Evolutionary conservation across 1,139 yeast species (phyloP), one percentile per base, ranked within the genome.

Genomic region (Saccharomycopsis crataegensis): DNA sequence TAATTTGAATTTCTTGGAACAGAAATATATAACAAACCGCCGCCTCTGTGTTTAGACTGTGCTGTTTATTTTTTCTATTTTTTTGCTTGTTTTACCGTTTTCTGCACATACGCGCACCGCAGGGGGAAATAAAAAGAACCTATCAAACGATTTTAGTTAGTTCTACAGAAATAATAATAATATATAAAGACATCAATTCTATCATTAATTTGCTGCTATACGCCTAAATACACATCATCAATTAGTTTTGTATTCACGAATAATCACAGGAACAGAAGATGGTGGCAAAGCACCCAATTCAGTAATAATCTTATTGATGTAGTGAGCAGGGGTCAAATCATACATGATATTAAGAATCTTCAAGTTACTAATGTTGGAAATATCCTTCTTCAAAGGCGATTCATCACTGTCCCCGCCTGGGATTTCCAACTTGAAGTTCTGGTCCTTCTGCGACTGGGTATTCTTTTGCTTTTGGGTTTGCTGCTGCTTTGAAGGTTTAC

Each of bases 211-310:
- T 3, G 28, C 28, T 22, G 28, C 4, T 22, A 22, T 22, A 22
- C 4, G 2, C 28, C 28, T 2, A 22, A 22, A 22, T 22, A 22
- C 28, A 22, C 28, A 22, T 22, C 28, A 22, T 22, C 36, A 51
- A 16, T 37, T 49, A 28, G 33, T 42, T 69, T 88, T 88, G 69
- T 93, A 93, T 68, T 93, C 99, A 70, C 98, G 80, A 63, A 93
- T 75, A 58, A 93, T 89, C 46, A 93, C 98, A 36, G 99, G 99
- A 57, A 93, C 98, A 1, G 98, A 89, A 8, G 96, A 87, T 46
- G 99, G 96, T 6, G 99, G 99, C 61, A 94, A 76, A 5, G 96
- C 89, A 31, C 99, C 99, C 59, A 91, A 80, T 67, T 93, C 99
- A 1, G 99, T 93, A 51, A 94, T 88, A 57, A 94, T 91, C 72